Evolutionary conservation across 2,329 filamentous ascomycete species (phyloP).

Genomic region (Chrysoporthe cubensis): DNA sequence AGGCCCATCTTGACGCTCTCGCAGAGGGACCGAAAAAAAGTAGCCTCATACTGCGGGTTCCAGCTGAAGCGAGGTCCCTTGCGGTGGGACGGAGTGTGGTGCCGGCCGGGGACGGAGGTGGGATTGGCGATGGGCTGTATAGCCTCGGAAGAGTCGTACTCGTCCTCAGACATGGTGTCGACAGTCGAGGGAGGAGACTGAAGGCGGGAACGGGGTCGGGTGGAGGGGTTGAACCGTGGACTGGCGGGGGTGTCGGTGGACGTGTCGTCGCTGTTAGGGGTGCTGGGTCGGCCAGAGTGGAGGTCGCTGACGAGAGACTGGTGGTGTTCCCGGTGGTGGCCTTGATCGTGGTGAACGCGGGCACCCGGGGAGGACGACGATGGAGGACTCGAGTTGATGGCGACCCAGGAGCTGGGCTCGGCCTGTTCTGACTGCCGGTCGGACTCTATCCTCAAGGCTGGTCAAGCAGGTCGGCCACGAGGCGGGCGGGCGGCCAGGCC

Average conservation of each 20-base stretch:
- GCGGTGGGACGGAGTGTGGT: conserved; percentile 36
- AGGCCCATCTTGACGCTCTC: conserved; percentile 61
- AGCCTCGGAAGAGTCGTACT: conserved; percentile 33
- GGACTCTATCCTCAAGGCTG: conserved; percentile 21
- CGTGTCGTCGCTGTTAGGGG: not conserved
- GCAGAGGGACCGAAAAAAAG: conserved; percentile 64
- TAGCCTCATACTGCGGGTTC: conserved; percentile 61
- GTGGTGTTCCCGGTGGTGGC: conserved; percentile 27
- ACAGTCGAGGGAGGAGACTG: conserved; percentile 15
- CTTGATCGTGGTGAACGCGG: not conserved
- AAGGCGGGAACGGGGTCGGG: conserved; percentile 11
- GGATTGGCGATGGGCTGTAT: conserved; percentile 27
- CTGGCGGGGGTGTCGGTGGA: not conserved
- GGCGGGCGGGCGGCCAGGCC: not conserved
- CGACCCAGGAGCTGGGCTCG: conserved; percentile 20
- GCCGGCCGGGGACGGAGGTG: conserved; percentile 27
- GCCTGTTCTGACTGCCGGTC: conserved; percentile 18
- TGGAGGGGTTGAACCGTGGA: conserved; percentile 8
- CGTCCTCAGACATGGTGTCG: conserved; percentile 39
- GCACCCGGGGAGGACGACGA: conserved; percentile 5
- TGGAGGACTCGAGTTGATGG: conserved; percentile 17
- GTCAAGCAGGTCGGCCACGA: conserved; percentile 16
- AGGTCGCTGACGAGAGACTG: conserved; percentile 45
- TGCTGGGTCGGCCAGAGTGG: conserved; percentile 42
- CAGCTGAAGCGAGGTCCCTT: conserved; percentile 60